Evolutionary conservation across 2,329 filamentous ascomycete genomes (phyloP), one percentile per base, ranked within the genome.

Genomic region (Dothistroma septosporum): DNA sequence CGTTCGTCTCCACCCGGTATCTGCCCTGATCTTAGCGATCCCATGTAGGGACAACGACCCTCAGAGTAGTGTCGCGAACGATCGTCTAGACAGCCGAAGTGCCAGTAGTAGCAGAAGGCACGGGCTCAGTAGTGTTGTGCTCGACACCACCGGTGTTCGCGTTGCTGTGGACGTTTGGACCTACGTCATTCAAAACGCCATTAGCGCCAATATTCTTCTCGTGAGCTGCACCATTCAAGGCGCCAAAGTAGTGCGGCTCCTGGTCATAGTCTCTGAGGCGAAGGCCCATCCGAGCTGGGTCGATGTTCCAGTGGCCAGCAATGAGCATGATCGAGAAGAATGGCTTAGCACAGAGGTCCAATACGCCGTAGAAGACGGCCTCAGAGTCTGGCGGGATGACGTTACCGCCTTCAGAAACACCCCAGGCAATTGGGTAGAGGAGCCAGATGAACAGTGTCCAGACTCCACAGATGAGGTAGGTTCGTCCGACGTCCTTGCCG

Each of bases 351-450:
- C 86, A 57, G 7, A 87, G 74, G 59, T 88, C 86, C 0, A 89
- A 76, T 2, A 87, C 73, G n/a, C 85, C 84, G 65, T 88, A 89
- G 69, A 87, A 87, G 55, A 87, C 74, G 2, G 84, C 83, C 66
- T 88, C 86, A 0, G 83, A 83, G 68, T 88, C 85, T 0, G 84
- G 83, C 1, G 85, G 74, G 46, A 87, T 86, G 61, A 86, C 74
- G 64, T 87, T 87, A 9, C 83, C 84, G 6, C 84, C 85, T 69
- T 87, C 85, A 46, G 73, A 76, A 1, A 87, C 68, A 41, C 83
- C 85, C 85, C 85, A 87, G 21, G 79, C 79, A 60, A 85, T 79
- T 0, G 85, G 85, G 68, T 87, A 87, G 33, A 85, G 66, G 64
- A 84, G 80, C 84, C 84, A 87, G 31, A 87, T 71, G 66, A 82